phyloP scores from a whole-genome alignment of 208 protist genomes.

The Tritrichomonas musculus region DNA sequence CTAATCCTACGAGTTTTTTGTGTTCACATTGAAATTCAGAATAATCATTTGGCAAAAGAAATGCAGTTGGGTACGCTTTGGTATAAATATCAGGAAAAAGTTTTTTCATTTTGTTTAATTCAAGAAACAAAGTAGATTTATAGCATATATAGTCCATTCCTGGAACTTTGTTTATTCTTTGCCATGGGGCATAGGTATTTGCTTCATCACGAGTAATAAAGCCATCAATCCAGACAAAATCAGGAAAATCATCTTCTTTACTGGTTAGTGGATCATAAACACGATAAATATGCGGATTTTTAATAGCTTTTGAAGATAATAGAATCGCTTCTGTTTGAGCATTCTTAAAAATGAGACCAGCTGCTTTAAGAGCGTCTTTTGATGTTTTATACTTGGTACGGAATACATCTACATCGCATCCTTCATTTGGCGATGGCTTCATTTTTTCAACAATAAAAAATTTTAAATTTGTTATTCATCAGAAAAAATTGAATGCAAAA shows the following conservation, averaged over 20 bases:
- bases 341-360: background rate
- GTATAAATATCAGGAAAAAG: background rate
- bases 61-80: background rate
- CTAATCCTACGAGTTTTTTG: background rate
- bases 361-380: background rate
- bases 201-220: background rate
- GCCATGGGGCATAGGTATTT: background rate
- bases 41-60: background rate
- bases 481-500: background rate
- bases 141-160: slow-evolving; percentile 19
- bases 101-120: background rate
- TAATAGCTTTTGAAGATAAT: no score
- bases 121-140: background rate
- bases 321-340: no score
- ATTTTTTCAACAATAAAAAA: no score
- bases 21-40: background rate
- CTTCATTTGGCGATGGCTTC: background rate
- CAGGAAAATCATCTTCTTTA: background rate
- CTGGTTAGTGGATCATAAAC: no score
- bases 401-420: background rate
- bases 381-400: background rate
- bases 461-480: background rate
- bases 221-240: background rate
- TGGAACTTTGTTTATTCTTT: slow-evolving; percentile 2
- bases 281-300: no score